Evolutionary conservation across 305 asterid species (phyloP).

Genomic region (Solanum hybrid): DNA sequence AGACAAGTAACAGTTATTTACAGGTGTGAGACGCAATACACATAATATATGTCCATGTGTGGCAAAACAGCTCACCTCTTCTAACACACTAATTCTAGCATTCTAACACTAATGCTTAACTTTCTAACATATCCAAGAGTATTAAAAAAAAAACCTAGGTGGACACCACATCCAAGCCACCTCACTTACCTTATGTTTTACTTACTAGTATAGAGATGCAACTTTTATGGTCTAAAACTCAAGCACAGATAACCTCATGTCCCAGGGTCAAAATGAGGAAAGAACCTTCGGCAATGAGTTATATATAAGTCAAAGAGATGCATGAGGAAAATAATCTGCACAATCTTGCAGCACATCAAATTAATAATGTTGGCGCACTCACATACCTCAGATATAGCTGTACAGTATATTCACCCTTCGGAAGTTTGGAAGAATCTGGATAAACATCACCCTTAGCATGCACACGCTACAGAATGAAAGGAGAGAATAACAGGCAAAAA

Average conservation of each 20-base stretch:
- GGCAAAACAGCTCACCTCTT: not conserved
- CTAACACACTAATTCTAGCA: not conserved
- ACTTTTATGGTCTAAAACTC: not conserved
- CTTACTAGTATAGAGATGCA: not conserved
- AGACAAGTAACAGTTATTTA: not conserved
- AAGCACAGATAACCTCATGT: not conserved
- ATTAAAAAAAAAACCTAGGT: not conserved
- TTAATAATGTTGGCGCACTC: not conserved
- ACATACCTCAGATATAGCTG: slow-evolving; percentile 75
- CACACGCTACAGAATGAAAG: slow-evolving; percentile 56
- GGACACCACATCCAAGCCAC: not conserved
- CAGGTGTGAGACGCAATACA: not conserved
- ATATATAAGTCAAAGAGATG: not conserved
- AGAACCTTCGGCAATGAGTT: not conserved
- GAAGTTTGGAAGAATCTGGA: slow-evolving; percentile 71
- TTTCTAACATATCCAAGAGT: not conserved
- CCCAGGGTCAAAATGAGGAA: not conserved
- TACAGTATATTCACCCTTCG: slow-evolving; percentile 88
- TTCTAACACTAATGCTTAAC: not conserved
- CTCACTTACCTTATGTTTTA: not conserved
- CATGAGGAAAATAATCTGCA: not conserved
- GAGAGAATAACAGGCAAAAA: slow-evolving; percentile 2
- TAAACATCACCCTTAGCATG: slow-evolving; percentile 91
- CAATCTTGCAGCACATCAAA: not conserved
- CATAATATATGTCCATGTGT: not conserved